phyloP scores from a whole-genome alignment of 352 stramenopile species.

The Pythium aristosporum region DNA sequence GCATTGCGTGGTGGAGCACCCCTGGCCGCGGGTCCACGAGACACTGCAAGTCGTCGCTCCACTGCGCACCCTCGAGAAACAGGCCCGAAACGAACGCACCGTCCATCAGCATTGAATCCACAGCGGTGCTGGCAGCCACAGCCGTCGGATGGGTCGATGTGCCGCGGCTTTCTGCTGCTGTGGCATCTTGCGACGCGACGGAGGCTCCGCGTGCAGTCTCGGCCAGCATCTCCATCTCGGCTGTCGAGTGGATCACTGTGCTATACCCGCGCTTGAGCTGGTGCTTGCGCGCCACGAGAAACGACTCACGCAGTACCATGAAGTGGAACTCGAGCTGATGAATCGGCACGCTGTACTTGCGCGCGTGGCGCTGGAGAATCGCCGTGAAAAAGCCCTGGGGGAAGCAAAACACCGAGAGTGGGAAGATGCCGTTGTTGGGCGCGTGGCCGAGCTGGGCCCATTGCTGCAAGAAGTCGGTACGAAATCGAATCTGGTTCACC shows the following conservation, averaged over 20 bases:
- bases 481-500: conserved; percentile 54
- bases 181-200: background rate
- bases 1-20: conserved; percentile 72
- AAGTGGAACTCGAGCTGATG: conserved; percentile 81
- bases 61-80: conserved; percentile 69
- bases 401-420: conserved; percentile 69
- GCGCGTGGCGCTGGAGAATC: conserved; percentile 68
- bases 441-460: conserved; percentile 40
- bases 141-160: conserved; percentile 3
- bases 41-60: conserved; percentile 47
- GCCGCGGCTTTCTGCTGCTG: background rate
- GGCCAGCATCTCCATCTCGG: conserved; percentile 23
- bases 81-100: conserved; percentile 61
- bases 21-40: conserved; percentile 56
- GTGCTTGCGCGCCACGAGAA: conserved; percentile 23
- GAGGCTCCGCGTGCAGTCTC: background rate
- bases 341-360: conserved; percentile 66
- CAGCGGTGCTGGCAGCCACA: background rate
- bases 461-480: conserved; percentile 53
- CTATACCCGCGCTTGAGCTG: conserved; percentile 12
- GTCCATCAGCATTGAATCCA: conserved; percentile 21
- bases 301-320: conserved; percentile 27
- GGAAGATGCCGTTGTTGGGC: conserved; percentile 36
- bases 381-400: conserved; percentile 79
- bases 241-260: conserved; percentile 15